These are phyloP conservation scores for Pleomassaria siparia DNA, from an alignment of 2,329 filamentous ascomycete genomes.

Conservation along the genomic window DNA sequence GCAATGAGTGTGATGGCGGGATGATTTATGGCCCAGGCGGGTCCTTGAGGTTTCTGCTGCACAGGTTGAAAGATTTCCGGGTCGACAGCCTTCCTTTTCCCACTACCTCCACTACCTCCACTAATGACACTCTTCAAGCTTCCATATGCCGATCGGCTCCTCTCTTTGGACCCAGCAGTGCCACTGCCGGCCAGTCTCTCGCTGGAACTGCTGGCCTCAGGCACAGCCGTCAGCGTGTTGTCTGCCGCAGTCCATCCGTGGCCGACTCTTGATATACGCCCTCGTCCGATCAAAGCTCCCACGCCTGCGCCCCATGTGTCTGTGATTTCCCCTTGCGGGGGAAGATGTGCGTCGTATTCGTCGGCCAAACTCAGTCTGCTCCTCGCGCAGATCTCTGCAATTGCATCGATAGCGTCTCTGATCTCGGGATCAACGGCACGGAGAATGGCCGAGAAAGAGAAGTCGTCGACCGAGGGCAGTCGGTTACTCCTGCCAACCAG, in stretches of 20 bases:
- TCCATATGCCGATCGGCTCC: slow-evolving; percentile 41
- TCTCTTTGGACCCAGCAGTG: slow-evolving; percentile 25
- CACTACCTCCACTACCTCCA: slow-evolving; percentile 34
- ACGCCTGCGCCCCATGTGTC: slow-evolving; percentile 31
- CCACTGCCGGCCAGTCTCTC: slow-evolving; percentile 35
- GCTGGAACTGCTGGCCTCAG: slow-evolving; percentile 52
- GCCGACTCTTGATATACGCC: slow-evolving; percentile 32
- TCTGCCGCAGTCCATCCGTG: slow-evolving; percentile 40
- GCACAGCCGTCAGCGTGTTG: slow-evolving; percentile 49
- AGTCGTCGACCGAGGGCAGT: slow-evolving; percentile 53
- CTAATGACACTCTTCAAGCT: slow-evolving; percentile 44
- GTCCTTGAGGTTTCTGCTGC: slow-evolving; percentile 17
- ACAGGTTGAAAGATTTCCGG: slow-evolving; percentile 20
- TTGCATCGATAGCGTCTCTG: slow-evolving; percentile 59
- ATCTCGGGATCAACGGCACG: slow-evolving; percentile 61
- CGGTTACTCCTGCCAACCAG: slow-evolving; percentile 29
- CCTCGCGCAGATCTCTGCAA: slow-evolving; percentile 64
- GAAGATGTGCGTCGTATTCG: slow-evolving; percentile 63
- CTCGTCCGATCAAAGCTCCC: slow-evolving; percentile 31
- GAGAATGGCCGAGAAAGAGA: slow-evolving; percentile 59
- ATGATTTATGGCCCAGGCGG: slow-evolving; percentile 35
- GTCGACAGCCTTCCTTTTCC: slow-evolving; percentile 28
- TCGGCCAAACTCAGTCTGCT: slow-evolving; percentile 63
- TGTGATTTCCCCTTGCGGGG: slow-evolving; percentile 61
- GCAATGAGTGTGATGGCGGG: slow-evolving; percentile 37